Conservation (phyloP, 768 basidiomycete species). For the Suillus brevipes region DNA sequence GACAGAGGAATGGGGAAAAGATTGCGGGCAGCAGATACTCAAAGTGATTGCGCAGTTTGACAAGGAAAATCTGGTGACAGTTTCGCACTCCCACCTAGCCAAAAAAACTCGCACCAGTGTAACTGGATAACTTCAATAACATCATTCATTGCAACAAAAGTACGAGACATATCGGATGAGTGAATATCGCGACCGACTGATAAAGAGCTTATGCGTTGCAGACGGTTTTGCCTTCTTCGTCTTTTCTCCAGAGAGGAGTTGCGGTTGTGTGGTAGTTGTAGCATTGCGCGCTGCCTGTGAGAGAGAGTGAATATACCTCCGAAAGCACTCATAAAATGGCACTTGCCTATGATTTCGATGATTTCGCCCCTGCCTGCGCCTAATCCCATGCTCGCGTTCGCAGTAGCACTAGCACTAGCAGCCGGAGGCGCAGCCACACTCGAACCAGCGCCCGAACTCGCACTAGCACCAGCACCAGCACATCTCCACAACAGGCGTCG, state of each 20-base stretch:
- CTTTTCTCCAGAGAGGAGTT: constrained; percentile 88
- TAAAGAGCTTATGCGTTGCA: constrained; percentile 82
- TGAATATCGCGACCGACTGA: no score
- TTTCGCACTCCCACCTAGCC: no score
- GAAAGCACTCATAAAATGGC: no score
- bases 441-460: constrained; percentile 23
- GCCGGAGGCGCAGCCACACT: not conserved
- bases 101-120: no score
- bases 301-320: no score
- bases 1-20: no score
- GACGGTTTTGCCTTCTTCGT: constrained; percentile 88
- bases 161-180: no score
- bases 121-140: no score
- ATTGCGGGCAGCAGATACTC: no score
- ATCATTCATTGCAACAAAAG: no score
- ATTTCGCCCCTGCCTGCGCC: constrained; percentile 48
- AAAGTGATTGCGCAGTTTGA: no score
- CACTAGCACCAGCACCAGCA: constrained; percentile 10
- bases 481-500: not conserved
- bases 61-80: no score
- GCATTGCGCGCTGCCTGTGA: constrained; percentile 68
- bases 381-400: constrained; percentile 25
- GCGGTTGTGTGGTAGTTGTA: constrained; percentile 90
- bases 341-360: constrained; percentile 72
- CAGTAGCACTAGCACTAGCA: not conserved